Evolutionary conservation across 257 asterid genomes (phyloP), one percentile per base, ranked within the genome.

Genomic region (Nemophila menziesii): DNA sequence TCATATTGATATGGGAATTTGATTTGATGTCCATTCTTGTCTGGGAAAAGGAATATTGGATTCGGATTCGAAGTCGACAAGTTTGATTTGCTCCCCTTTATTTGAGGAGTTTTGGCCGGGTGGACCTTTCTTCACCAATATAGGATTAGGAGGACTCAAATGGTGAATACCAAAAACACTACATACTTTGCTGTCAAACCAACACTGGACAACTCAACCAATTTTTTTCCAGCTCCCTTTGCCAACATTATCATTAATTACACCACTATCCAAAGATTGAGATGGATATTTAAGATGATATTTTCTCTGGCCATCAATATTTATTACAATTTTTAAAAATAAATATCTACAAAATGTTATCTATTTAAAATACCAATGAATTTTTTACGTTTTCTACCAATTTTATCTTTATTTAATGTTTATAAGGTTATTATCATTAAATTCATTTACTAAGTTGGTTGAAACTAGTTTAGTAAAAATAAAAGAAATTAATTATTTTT

Each of bases 21-120:
- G 49, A 65, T 65, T 69, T 43, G 61, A 63, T 70, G 76, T 60
- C 73, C 70, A 68, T 48, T 77, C 72, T 66, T 80, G 93, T 80
- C 93, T 66, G 75, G 63, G 63, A 63, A 66, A 76, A 67, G 73
- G 76, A 68, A 64, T 64, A 73, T 70, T 62, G 77, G 86, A 77
- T 74, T 78, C 70, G 61, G 76, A 72, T 70, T 68, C 71, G 75
- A 50, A 39, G 27, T 54, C 53, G 63, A 70, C 78, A 58, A 49
- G 54, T 46, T 63, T 57, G 64, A 59, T 61, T 24, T 66, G 67
- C 65, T 47, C 39, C 52, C 22, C 29, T 43, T 44, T 19, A 39
- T 11, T 45, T 19, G 55, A 48, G 44, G 57, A n/a, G 36, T 18
- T 9, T 12, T 20, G 49, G 37, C 3, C 9, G 33, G 26, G 33